A percentile compares a stretch with the other conserved stretches of the same genome.
Conservation (phyloP, 306 rosid genomes). For the Datisca glomerata region DNA sequence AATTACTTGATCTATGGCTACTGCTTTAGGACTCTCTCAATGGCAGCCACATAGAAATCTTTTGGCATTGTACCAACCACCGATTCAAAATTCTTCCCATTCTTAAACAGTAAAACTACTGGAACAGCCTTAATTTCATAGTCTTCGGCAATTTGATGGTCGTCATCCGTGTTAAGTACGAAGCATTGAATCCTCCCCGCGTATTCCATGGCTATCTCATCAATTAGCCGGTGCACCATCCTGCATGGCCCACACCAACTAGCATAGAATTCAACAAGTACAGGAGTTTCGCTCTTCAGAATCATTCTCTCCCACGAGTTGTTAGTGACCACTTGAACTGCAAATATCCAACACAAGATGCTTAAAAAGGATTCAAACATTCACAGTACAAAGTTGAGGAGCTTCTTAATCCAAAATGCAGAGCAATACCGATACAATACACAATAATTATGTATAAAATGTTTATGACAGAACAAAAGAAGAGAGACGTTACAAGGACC, state of each 20-base stretch:
- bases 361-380: constrained; percentile 12
- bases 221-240: constrained; percentile 81
- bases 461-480: neutral
- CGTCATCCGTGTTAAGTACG: constrained; percentile 60
- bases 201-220: constrained; percentile 61
- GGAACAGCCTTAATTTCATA: constrained; percentile 90
- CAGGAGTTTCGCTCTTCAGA: constrained; percentile 56
- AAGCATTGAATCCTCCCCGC: constrained; percentile 68
- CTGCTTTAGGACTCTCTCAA: constrained; percentile 60
- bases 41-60: constrained; percentile 77
- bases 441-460: too few species aligned
- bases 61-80: constrained; percentile 94
- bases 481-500: neutral
- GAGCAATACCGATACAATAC: neutral
- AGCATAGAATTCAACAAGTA: constrained; percentile 78
- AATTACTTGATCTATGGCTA: constrained; percentile 12
- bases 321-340: constrained; percentile 52
- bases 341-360: constrained; percentile 15
- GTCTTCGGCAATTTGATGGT: constrained; percentile 52
- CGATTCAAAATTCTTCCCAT: constrained; percentile 65
- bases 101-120: constrained; percentile 71
- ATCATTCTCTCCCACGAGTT: constrained; percentile 59
- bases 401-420: neutral
- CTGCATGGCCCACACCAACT: constrained; percentile 96
- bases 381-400: neutral